Evolutionary conservation across 2,329 filamentous ascomycete species (phyloP).

Genomic region (Aspergillus felis): DNA sequence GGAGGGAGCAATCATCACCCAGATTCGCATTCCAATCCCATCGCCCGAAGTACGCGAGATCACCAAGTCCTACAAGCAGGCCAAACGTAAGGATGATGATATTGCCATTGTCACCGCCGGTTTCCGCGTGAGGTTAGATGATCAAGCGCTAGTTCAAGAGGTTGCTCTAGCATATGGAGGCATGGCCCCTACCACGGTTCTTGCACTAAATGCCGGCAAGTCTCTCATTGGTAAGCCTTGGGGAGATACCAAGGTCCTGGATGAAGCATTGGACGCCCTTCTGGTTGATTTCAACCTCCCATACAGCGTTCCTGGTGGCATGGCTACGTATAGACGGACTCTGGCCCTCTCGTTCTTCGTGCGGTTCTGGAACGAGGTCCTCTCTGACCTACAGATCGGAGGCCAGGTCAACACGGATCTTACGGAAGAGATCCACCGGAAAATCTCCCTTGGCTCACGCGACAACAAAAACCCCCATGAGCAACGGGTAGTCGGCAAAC

Average conservation of each 20-base stretch:
- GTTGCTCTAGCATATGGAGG: slow-evolving; percentile 85
- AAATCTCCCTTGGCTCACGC: slow-evolving; percentile 72
- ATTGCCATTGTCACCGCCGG: slow-evolving; percentile 96
- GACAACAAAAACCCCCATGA: slow-evolving; percentile 72
- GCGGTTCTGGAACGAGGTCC: slow-evolving; percentile 87
- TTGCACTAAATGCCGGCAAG: slow-evolving; percentile 70
- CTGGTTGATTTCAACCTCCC: slow-evolving; percentile 82
- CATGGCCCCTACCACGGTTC: slow-evolving; percentile 89
- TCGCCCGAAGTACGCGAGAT: slow-evolving; percentile 73
- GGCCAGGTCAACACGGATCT: slow-evolving; percentile 65
- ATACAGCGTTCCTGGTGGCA: slow-evolving; percentile 91
- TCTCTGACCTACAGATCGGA: slow-evolving; percentile 53
- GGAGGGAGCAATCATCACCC: slow-evolving; percentile 76
- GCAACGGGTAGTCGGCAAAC: slow-evolving; percentile 77
- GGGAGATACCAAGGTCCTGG: slow-evolving; percentile 75
- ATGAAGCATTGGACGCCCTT: slow-evolving; percentile 85
- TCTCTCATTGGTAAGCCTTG: slow-evolving; percentile 76
- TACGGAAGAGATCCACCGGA: slow-evolving; percentile 77
- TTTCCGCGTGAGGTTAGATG: slow-evolving; percentile 54
- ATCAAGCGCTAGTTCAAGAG: too few relatives aligned
- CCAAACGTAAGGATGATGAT: slow-evolving; percentile 96
- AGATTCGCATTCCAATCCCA: slow-evolving; percentile 72
- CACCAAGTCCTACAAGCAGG: slow-evolving; percentile 88
- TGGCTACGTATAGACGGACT: slow-evolving; percentile 93
- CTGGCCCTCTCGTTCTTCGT: slow-evolving; percentile 94